These are phyloP conservation scores for Babesia bovis DNA, from an alignment of 169 alveolate genomes.

Conservation along the genomic window DNA sequence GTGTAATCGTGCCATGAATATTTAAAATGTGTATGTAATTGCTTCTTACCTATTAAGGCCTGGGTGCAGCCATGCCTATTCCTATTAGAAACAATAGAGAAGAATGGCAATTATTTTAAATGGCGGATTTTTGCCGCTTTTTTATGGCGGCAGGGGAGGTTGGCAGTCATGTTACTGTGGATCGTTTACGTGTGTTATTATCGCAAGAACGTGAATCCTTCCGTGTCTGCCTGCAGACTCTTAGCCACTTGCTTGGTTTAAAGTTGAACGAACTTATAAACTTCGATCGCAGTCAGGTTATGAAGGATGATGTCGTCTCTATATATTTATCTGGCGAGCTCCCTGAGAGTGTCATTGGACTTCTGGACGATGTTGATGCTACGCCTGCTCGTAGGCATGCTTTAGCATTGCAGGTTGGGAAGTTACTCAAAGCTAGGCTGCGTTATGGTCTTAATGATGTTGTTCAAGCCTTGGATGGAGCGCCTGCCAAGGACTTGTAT, in stretches of 20 bases:
- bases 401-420: conserved; percentile 28
- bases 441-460: conserved; percentile 27
- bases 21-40: too few species aligned
- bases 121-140: conserved; percentile 43
- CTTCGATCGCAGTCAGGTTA: conserved; percentile 30
- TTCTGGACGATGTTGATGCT: conserved; percentile 13
- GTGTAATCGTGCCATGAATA: too few species aligned
- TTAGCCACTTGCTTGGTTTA: conserved; percentile 29
- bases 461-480: conserved; percentile 22
- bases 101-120: conserved; percentile 1
- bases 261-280: conserved; percentile 13
- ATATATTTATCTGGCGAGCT: conserved; percentile 35
- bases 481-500: conserved; percentile 34
- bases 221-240: conserved; percentile 32
- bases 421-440: conserved; percentile 19
- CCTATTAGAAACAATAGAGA: too few species aligned
- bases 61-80: too few species aligned
- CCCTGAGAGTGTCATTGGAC: conserved; percentile 20
- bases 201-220: conserved; percentile 32
- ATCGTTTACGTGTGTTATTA: conserved; percentile 1
- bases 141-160: conserved; percentile 18
- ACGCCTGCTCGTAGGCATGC: conserved; percentile 4
- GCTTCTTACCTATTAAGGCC: too few species aligned
- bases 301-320: conserved; percentile 37
- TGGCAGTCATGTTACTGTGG: background rate